phyloP scores from a whole-genome alignment of 441 rosid genomes.

The Jatropha podagrica region DNA sequence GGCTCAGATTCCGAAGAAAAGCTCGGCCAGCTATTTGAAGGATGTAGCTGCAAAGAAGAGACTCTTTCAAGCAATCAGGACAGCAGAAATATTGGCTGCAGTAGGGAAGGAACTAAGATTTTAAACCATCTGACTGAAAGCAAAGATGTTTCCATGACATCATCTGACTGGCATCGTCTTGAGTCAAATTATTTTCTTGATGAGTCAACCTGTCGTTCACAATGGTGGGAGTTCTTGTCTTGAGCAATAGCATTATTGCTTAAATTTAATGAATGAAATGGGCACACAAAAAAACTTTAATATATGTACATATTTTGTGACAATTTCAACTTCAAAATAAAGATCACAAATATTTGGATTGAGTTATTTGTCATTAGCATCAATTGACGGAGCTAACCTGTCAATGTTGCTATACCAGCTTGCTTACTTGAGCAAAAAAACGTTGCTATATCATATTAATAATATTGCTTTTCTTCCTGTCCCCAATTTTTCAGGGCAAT shows the following conservation, averaged over 20 bases:
- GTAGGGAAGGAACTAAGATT: conserved; percentile 4
- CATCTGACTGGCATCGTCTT: conserved; percentile 16
- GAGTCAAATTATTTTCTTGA: conserved; percentile 9
- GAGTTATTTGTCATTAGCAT: not conserved
- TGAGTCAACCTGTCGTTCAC: conserved; percentile 13
- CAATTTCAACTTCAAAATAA: not conserved
- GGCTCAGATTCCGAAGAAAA: conserved; percentile 9
- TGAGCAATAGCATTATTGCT: conserved; percentile 1
- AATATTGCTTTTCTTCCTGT: not conserved
- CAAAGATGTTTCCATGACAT: not conserved
- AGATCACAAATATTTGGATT: not conserved
- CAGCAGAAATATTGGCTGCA: conserved; percentile 6
- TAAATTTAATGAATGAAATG: not conserved
- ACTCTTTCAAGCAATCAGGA: conserved; percentile 5
- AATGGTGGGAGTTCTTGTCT: conserved; percentile 23
- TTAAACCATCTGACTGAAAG: not conserved
- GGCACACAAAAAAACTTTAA: not conserved
- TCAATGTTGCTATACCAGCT: not conserved
- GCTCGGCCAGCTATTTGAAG: not conserved
- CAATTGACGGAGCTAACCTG: not conserved
- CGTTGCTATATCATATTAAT: not conserved
- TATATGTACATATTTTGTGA: not conserved
- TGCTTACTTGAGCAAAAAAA: not conserved
- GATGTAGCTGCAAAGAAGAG: not conserved
- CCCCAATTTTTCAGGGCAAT: not conserved